Evolutionary conservation across 306 rosid species (phyloP).

Genomic region (Carpinus viminea): DNA sequence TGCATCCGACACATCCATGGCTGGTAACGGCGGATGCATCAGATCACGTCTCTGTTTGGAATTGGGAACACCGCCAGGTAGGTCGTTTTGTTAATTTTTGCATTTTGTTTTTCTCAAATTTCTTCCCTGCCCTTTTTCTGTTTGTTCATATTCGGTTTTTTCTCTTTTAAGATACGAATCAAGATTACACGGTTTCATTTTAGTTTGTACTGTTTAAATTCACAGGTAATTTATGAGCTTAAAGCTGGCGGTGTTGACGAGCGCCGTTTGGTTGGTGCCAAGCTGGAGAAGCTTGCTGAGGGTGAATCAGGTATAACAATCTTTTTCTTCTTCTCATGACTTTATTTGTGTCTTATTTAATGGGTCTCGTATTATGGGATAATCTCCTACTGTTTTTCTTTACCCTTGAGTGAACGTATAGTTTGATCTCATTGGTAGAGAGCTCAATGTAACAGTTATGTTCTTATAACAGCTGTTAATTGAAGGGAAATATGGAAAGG

Average conservation of each 20-base stretch:
- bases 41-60: constrained; percentile 98
- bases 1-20: constrained; percentile 99
- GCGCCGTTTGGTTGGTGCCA: constrained; percentile 93
- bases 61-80: constrained; percentile 99
- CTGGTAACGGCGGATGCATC: constrained; percentile 96
- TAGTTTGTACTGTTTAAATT: background rate
- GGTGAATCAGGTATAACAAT: constrained; percentile 77
- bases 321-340: background rate
- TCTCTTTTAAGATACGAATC: background rate
- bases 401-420: background rate
- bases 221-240: constrained; percentile 86
- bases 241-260: constrained; percentile 99
- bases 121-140: background rate
- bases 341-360: background rate
- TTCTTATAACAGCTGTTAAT: too few relatives aligned
- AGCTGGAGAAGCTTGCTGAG: constrained; percentile 98
- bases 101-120: background rate
- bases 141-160: background rate
- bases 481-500: too few relatives aligned
- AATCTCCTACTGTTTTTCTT: background rate
- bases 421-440: background rate
- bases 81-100: background rate
- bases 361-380: background rate
- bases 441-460: too few relatives aligned
- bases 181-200: background rate